These are phyloP conservation scores for Murraya paniculata DNA, from an alignment of 345 rosid species.

Conservation along the genomic window DNA sequence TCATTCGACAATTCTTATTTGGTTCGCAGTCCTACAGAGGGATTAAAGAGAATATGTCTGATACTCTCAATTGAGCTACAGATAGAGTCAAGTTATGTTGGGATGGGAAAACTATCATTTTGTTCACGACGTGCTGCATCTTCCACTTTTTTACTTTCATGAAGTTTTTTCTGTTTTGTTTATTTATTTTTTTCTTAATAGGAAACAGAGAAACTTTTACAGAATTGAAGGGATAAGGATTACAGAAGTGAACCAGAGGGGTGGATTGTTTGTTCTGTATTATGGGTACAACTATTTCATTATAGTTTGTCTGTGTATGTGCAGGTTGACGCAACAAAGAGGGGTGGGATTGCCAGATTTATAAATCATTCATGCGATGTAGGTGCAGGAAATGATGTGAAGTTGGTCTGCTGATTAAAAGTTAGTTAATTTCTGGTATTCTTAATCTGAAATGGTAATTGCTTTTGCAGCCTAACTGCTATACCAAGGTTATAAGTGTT, in stretches of 20 bases:
- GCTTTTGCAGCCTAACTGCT: conserved; percentile 87
- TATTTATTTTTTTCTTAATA: too few relatives aligned
- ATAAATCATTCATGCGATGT: conserved; percentile 99
- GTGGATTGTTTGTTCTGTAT: not conserved
- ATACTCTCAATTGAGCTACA: not conserved
- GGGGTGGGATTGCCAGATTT: conserved; percentile 98
- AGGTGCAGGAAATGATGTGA: conserved; percentile 20
- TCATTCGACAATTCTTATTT: not conserved
- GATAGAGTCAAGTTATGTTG: not conserved
- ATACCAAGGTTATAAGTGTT: conserved; percentile 90
- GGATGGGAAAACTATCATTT: not conserved
- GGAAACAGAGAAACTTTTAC: too few relatives aligned
- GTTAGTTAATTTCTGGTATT: conserved; percentile 19
- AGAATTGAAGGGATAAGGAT: too few relatives aligned
- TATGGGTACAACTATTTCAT: not conserved
- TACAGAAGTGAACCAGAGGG: too few relatives aligned
- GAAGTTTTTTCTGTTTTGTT: not conserved
- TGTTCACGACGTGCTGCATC: not conserved
- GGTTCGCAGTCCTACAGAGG: not conserved
- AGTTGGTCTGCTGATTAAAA: conserved; percentile 13
- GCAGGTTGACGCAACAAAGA: conserved; percentile 97
- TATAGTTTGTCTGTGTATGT: conserved; percentile 13
- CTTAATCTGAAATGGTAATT: conserved; percentile 19
- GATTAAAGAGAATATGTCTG: not conserved
- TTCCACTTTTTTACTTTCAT: not conserved